Evolutionary conservation across 2,329 filamentous ascomycete genomes (phyloP).

Genomic region (Pyrenophora seminiperda): DNA sequence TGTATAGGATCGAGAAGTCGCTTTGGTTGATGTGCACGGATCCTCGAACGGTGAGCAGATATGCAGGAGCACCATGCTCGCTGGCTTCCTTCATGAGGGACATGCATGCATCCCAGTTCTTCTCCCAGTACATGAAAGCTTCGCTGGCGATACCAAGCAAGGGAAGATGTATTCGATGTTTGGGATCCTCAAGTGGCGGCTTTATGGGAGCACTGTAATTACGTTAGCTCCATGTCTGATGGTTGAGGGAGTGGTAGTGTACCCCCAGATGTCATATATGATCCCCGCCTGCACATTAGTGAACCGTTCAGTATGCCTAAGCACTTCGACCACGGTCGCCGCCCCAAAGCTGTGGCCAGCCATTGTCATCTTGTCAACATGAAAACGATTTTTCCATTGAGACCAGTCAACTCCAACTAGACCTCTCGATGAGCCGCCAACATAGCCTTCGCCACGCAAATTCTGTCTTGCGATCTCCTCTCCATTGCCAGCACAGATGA

Average conservation of each 20-base stretch:
- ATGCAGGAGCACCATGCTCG: slow-evolving; percentile 53
- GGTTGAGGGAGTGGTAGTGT: not conserved
- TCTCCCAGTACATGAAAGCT: slow-evolving; percentile 72
- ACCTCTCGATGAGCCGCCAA: slow-evolving; percentile 64
- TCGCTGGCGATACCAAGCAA: slow-evolving; percentile 69
- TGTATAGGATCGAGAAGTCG: slow-evolving; percentile 70
- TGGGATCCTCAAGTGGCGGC: slow-evolving; percentile 50
- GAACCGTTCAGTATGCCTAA: slow-evolving; percentile 61
- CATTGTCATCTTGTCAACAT: slow-evolving; percentile 62
- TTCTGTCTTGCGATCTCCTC: slow-evolving; percentile 59
- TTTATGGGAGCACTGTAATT: slow-evolving; percentile 53
- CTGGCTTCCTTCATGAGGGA: slow-evolving; percentile 62
- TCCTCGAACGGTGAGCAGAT: slow-evolving; percentile 58
- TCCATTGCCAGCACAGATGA: slow-evolving; percentile 62
- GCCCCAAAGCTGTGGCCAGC: slow-evolving; percentile 72
- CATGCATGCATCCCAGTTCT: slow-evolving; percentile 65
- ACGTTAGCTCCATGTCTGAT: slow-evolving; percentile 12
- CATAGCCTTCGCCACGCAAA: slow-evolving; percentile 61
- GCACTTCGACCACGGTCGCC: slow-evolving; percentile 65
- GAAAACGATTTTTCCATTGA: slow-evolving; percentile 62
- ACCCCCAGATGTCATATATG: slow-evolving; percentile 69
- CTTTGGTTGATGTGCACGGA: slow-evolving; percentile 70
- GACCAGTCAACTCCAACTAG: slow-evolving; percentile 63
- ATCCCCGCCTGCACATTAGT: slow-evolving; percentile 66
- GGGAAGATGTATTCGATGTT: slow-evolving; percentile 58